Base-by-base conservation (phyloP, 1,284 basidiomycete species). In the Irpex sp. region DNA sequence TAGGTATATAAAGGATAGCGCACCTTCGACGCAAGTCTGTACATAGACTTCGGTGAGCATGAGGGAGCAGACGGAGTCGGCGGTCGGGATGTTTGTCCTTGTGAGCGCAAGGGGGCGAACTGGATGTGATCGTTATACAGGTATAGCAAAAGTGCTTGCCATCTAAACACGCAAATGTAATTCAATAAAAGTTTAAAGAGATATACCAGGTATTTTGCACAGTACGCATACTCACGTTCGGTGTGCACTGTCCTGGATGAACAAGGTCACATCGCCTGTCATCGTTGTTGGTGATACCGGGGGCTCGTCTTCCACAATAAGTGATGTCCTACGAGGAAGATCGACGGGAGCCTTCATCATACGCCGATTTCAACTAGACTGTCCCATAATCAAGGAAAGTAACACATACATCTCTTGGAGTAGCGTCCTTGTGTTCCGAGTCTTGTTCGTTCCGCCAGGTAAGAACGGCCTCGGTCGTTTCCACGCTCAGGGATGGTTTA, bases 11-110 rank as follows among this genome's bases (percentile, higher is more conserved):
- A 26, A 13, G 4, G 17, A 6, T 5, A 8, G 44, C n/a, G 38
- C n/a, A 47, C 65, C 65, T 62, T 68, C 4, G 64, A 38, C 15
- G 66, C 66, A 31, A 68, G 62, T 26, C 66, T 49, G 44, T 66
- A 68, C 65, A 68, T 66, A 19, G 65, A 66, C 36, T 66, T 66
- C 1, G 66, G 65, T 2, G 66, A 68, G 38, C 65, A 64, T 5
- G 62, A 57, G 1, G 51, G 49, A 2, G 11, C 57, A 3, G n/a
- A 8, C 8, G 60, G n/a, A 15, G 13, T 17, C 26, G 26, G 31
- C 34, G 15, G 51, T 17, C n/a, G 34, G 15, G 34, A 21, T 36
- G 13, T 6, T n/a, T 19, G 44, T 7, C 58, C 21, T 51, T 63
- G 44, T 4, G 66, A 62, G 6, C 63, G 58, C 34, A 65, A 31